Evolutionary conservation across 164 flowering plant species (phyloP).

Genomic region (Akebia trifoliata): DNA sequence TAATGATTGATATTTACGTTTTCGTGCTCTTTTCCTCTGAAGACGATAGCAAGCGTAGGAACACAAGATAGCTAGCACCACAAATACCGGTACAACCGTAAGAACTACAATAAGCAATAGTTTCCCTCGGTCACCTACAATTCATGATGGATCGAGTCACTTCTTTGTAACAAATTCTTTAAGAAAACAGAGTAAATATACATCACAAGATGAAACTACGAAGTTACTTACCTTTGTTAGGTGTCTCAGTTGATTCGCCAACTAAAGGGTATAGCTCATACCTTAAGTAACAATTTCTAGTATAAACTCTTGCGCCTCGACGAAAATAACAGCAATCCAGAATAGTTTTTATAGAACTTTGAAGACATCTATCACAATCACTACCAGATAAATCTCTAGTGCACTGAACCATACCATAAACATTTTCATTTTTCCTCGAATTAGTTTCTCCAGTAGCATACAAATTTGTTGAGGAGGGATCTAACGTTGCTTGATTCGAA

Average conservation of each 20-base stretch:
- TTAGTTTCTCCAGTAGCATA: conserved; percentile 21
- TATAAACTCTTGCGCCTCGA: conserved; percentile 30
- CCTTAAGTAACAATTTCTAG: conserved; percentile 30
- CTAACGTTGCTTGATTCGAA: conserved; percentile 14
- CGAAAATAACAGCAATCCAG: conserved; percentile 13
- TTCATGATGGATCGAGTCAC: neutral
- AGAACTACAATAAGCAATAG: conserved; percentile 1
- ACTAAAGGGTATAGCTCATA: conserved; percentile 31
- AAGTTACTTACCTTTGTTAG: neutral
- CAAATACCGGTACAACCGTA: conserved; percentile 1
- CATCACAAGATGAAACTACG: no score
- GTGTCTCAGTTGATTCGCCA: neutral
- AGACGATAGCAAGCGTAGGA: conserved; percentile 1
- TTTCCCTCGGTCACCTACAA: conserved; percentile 14
- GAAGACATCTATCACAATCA: conserved; percentile 27
- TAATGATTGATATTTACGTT: neutral
- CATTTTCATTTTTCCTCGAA: neutral
- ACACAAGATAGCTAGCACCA: conserved; percentile 6
- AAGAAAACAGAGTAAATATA: no score
- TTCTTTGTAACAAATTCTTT: neutral
- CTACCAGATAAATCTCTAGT: conserved; percentile 19
- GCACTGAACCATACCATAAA: conserved; percentile 47
- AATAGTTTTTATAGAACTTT: conserved; percentile 7
- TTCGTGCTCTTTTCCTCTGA: conserved; percentile 1
- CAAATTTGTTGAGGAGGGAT: conserved; percentile 7